Percentiles rank a stretch among this genome's conserved stretches.
Conservation (phyloP, 2,329 filamentous ascomycete genomes). For the Lachnellula suecica region DNA sequence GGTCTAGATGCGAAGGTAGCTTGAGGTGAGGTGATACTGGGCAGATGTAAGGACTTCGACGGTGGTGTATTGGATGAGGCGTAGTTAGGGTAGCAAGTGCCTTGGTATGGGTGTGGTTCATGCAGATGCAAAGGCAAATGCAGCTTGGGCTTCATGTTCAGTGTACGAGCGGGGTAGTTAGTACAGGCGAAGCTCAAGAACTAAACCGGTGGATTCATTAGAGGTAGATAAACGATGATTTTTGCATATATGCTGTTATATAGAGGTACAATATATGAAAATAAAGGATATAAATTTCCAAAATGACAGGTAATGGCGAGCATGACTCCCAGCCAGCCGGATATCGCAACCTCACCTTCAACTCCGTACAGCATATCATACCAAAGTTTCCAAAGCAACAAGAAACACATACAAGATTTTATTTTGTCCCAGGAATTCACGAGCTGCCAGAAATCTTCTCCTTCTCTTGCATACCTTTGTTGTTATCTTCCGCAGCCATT, state of each 20-base stretch:
- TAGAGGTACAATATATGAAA: not conserved
- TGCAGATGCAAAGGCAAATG: too few species aligned
- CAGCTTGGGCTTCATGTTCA: too few species aligned
- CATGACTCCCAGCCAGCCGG: not conserved
- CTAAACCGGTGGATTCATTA: too few species aligned
- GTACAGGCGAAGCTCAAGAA: too few species aligned
- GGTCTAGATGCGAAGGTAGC: too few species aligned
- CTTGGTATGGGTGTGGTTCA: too few species aligned
- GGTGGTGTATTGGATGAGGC: too few species aligned
- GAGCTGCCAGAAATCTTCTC: not conserved
- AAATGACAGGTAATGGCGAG: not conserved
- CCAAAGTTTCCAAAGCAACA: not conserved
- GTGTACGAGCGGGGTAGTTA: too few species aligned
- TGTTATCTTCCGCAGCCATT: constrained; percentile 44
- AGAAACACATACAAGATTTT: not conserved
- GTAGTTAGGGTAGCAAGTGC: too few species aligned
- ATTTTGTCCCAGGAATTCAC: not conserved
- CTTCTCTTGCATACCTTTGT: not conserved
- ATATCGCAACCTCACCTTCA: not conserved
- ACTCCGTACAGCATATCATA: not conserved
- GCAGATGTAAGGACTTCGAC: not conserved
- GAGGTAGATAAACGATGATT: not conserved
- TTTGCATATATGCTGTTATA: not conserved
- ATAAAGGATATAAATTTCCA: not conserved
- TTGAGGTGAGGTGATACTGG: too few species aligned